Evolutionary conservation across 768 basidiomycete genomes (phyloP), one percentile per base, ranked within the genome.

Genomic region (Phylloporus sp.): DNA sequence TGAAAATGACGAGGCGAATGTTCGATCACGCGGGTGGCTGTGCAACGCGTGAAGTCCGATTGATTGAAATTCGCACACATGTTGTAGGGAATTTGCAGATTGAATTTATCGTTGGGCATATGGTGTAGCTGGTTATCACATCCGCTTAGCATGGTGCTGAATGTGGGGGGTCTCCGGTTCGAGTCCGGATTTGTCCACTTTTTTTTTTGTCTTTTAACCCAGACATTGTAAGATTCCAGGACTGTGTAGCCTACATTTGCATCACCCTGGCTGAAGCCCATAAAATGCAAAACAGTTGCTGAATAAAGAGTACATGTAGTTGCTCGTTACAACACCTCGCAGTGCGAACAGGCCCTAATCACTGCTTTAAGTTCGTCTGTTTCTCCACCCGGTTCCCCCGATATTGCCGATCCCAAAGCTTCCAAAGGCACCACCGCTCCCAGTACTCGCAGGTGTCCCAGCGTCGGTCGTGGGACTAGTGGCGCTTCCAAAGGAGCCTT

Each of bases 351-450:
- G 27, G 44, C n/a, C n/a, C 8, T 26, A 8, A 34, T 29, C 36
- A 29, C 46, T 40, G 57, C 15, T 61, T 66, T 45, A 68, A 11
- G 56, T 45, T 55, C 61, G 56, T 54, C 61, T 67, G 12, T 8
- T 32, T 47, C 66, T 59, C 65, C 65, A 68, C 6, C 38, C 62
- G 23, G 45, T 8, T 16, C 58, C 69, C 5, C 76, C 73, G 31
- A 74, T 73, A 27, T 67, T 68, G 6, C 77, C 76, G 1, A 76
- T 70, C 11, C 76, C 77, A 52, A 80, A 80, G 50, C 66, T 70
- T 10, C 75, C 75, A 47, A 80, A 80, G 4, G 78, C 75, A 10
- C 75, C 75, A 16, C 74, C 69, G 12, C 69, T 68, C 5, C 58
- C 62, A 9, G 58, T 42, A 36, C 64, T 66, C 11, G 57, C 31